A percentile compares a stretch with the other conserved stretches of the same genome.
Evolutionary conservation across 2,329 filamentous ascomycete species (phyloP).

Genomic region (Epichloe elymi): DNA sequence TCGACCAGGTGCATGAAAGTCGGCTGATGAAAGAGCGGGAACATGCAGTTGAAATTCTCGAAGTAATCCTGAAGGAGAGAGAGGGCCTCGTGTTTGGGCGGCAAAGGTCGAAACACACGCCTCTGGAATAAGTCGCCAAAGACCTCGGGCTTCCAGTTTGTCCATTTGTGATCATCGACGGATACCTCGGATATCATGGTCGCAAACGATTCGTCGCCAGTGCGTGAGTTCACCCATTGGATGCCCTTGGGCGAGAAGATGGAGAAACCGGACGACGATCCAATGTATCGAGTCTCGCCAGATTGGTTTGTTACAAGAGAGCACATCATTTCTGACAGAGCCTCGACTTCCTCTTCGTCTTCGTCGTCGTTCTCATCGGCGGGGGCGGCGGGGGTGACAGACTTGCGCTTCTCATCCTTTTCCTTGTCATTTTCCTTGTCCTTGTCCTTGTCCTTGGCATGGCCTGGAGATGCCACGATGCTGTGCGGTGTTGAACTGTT

Average conservation of each 20-base stretch:
- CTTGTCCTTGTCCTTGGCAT: slow-evolving; percentile 21
- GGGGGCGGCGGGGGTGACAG: slow-evolving; percentile 17
- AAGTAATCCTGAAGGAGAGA: slow-evolving; percentile 90
- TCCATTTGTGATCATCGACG: slow-evolving; percentile 89
- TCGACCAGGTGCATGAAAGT: slow-evolving; percentile 98
- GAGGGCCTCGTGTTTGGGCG: slow-evolving; percentile 73
- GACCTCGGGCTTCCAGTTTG: slow-evolving; percentile 95
- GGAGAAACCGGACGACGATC: slow-evolving; percentile 96
- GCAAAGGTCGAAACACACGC: slow-evolving; percentile 69
- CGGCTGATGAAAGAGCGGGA: slow-evolving; percentile 91
- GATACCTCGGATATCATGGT: slow-evolving; percentile 88
- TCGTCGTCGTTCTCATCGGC: slow-evolving; percentile 29
- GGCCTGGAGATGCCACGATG: slow-evolving; percentile 40
- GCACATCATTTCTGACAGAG: slow-evolving; percentile 96
- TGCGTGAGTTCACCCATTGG: slow-evolving; percentile 96
- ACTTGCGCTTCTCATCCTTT: slow-evolving; percentile 21
- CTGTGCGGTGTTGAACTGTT: slow-evolving; percentile 37
- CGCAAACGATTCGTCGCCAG: slow-evolving; percentile 88
- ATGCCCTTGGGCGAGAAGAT: slow-evolving; percentile 98
- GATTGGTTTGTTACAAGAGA: slow-evolving; percentile 89
- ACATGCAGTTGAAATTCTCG: slow-evolving; percentile 98
- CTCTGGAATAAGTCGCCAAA: slow-evolving; percentile 86
- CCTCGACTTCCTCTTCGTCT: slow-evolving; percentile 60
- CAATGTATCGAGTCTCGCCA: slow-evolving; percentile 92
- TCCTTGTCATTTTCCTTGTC: slow-evolving; percentile 19